Conservation (phyloP, 257 asterid genomes). For the Solanum chaucha region DNA sequence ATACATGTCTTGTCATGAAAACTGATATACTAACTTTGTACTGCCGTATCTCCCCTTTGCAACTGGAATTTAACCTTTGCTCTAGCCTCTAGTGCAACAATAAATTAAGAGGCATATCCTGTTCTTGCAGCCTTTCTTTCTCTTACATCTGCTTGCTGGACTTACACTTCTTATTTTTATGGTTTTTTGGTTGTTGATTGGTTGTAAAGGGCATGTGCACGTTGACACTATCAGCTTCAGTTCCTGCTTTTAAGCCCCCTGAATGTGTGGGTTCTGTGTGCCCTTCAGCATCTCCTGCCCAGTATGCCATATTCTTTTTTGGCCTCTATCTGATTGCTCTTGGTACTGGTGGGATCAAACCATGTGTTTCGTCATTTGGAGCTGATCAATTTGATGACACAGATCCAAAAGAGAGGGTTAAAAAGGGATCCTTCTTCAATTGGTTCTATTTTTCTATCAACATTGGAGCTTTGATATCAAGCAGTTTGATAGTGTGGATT, state of each 20-base stretch:
- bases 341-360: slow-evolving; percentile 96
- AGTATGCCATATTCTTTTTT: slow-evolving; percentile 56
- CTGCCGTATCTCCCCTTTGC: background rate
- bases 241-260: slow-evolving; percentile 66
- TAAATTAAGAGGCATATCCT: background rate
- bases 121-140: background rate
- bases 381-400: slow-evolving; percentile 98
- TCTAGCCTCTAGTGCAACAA: background rate
- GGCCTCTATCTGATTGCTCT: slow-evolving; percentile 89
- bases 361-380: slow-evolving; percentile 93
- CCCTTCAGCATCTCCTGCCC: slow-evolving; percentile 69
- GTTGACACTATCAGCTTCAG: slow-evolving; percentile 69
- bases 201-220: slow-evolving; percentile 79
- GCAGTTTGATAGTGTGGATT: slow-evolving; percentile 87
- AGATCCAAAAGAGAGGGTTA: slow-evolving; percentile 70
- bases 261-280: slow-evolving; percentile 72
- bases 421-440: slow-evolving; percentile 91
- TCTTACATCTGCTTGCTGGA: background rate
- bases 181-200: background rate
- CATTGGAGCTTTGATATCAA: slow-evolving; percentile 80
- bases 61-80: background rate
- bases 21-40: background rate
- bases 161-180: background rate
- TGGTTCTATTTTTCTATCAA: slow-evolving; percentile 93
- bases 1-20: background rate